A percentile compares a stretch with the other conserved stretches of the same genome.
These are phyloP conservation scores for Aspergillus aculeatinus DNA, from an alignment of 2,329 filamentous ascomycete species.

Conservation along the genomic window DNA sequence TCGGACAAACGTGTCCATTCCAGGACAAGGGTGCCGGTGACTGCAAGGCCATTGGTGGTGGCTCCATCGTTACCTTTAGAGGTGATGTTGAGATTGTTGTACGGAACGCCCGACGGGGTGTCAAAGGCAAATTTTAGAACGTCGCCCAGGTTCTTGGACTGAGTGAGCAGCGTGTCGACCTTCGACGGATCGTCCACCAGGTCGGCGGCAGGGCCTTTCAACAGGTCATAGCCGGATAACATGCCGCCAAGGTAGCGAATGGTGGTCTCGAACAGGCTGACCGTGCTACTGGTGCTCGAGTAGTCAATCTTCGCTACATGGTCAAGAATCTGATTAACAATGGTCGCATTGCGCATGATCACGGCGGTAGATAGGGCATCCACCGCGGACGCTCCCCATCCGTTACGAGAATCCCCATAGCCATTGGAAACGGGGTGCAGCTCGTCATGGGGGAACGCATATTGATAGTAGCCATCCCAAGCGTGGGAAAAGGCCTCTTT, in stretches of 20 bases:
- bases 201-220: conserved; percentile 63
- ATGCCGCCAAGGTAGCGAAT: conserved; percentile 84
- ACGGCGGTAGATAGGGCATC: conserved; percentile 79
- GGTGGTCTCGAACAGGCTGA: conserved; percentile 86
- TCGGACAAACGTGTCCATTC: conserved; percentile 84
- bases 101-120: conserved; percentile 71
- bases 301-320: conserved; percentile 73
- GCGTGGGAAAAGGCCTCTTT: conserved; percentile 68
- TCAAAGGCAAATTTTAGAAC: conserved; percentile 75
- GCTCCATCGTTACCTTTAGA: conserved; percentile 52
- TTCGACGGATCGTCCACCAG: conserved; percentile 50
- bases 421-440: conserved; percentile 66
- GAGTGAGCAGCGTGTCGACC: conserved; percentile 62
- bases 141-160: conserved; percentile 69
- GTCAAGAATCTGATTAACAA: conserved; percentile 69
- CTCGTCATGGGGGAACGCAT: conserved; percentile 77
- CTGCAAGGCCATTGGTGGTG: conserved; percentile 69
- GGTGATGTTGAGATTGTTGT: conserved; percentile 64
- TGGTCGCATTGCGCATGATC: conserved; percentile 68
- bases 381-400: conserved; percentile 80
- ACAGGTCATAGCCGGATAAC: conserved; percentile 67
- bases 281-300: conserved; percentile 55
- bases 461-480: conserved; percentile 70
- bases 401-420: conserved; percentile 70
- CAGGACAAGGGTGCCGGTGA: conserved; percentile 72